Conservation (phyloP, 495 filamentous ascomycete genomes). For the Articulospora tetracladia region DNA sequence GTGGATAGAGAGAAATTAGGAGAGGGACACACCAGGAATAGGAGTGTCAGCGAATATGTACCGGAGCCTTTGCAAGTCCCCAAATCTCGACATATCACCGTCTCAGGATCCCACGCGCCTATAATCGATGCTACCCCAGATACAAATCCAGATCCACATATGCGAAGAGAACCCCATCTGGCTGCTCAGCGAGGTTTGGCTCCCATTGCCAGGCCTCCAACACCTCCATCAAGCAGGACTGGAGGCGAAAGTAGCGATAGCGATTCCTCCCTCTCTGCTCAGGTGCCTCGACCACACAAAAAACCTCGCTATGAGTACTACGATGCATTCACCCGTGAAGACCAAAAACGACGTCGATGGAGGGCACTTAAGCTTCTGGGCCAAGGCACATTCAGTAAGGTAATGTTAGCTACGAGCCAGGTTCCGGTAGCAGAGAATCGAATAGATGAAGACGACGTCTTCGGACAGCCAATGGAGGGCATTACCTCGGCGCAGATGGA, state of each 20-base stretch:
- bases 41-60: conserved; percentile 84
- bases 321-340: conserved; percentile 54
- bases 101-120: conserved; percentile 54
- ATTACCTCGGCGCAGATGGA: conserved; percentile 27
- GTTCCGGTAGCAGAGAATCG: conserved; percentile 33
- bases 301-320: conserved; percentile 51
- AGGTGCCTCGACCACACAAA: conserved; percentile 22
- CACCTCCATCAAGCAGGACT: conserved; percentile 63
- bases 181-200: conserved; percentile 71
- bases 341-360: conserved; percentile 60
- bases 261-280: conserved; percentile 31
- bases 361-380: conserved; percentile 75
- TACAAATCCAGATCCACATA: conserved; percentile 34
- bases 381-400: conserved; percentile 92
- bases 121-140: conserved; percentile 39
- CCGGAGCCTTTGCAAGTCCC: conserved; percentile 65
- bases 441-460: conserved; percentile 35
- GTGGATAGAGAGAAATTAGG: conserved; percentile 36
- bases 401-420: conserved; percentile 75
- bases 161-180: conserved; percentile 80
- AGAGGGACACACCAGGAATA: conserved; percentile 52
- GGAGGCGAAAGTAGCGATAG: conserved; percentile 34
- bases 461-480: conserved; percentile 22
- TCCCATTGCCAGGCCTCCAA: conserved; percentile 60
- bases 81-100: conserved; percentile 65